A percentile compares a stretch with the other conserved stretches of the same genome.
phyloP scores from a whole-genome alignment of 2,329 filamentous ascomycete genomes.

The Epichloe gansuensis region DNA sequence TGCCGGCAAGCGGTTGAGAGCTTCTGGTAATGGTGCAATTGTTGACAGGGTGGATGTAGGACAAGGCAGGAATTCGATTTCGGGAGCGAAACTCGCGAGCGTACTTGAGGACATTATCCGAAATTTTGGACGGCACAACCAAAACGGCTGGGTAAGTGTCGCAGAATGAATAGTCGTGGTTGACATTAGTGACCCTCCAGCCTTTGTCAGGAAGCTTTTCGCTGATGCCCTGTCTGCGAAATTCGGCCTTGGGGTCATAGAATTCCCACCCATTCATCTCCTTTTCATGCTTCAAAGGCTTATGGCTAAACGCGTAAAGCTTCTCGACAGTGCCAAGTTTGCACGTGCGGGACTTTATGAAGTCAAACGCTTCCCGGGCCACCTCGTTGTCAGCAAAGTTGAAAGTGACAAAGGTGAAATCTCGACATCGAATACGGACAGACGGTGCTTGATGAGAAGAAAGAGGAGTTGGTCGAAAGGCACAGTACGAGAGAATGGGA shows the following conservation, averaged over 20 bases:
- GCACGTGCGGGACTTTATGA: constrained; percentile 68
- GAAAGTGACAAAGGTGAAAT: constrained; percentile 89
- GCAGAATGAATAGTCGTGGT: constrained; percentile 79
- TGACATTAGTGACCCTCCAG: constrained; percentile 86
- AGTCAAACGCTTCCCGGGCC: constrained; percentile 78
- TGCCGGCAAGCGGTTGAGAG: constrained; percentile 79
- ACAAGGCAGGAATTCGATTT: constrained; percentile 74
- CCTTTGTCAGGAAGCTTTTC: constrained; percentile 63
- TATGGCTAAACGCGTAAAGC: constrained; percentile 81
- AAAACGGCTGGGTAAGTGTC: constrained; percentile 82
- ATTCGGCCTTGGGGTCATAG: constrained; percentile 79
- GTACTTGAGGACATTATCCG: constrained; percentile 94
- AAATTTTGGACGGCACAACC: constrained; percentile 76
- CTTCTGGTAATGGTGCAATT: constrained; percentile 94
- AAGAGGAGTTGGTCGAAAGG: constrained; percentile 59
- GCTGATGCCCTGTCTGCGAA: constrained; percentile 74
- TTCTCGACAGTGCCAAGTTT: constrained; percentile 73
- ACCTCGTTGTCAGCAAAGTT: constrained; percentile 64
- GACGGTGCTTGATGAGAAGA: constrained; percentile 60
- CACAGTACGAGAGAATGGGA: constrained; percentile 76
- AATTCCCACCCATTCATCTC: constrained; percentile 68
- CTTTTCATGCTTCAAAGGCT: constrained; percentile 59
- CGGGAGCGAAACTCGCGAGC: constrained; percentile 81
- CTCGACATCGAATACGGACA: constrained; percentile 77
- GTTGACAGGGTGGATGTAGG: constrained; percentile 92